Base-by-base conservation (phyloP, 2,329 filamentous ascomycete species). In the Endoconidiophora polonica region DNA sequence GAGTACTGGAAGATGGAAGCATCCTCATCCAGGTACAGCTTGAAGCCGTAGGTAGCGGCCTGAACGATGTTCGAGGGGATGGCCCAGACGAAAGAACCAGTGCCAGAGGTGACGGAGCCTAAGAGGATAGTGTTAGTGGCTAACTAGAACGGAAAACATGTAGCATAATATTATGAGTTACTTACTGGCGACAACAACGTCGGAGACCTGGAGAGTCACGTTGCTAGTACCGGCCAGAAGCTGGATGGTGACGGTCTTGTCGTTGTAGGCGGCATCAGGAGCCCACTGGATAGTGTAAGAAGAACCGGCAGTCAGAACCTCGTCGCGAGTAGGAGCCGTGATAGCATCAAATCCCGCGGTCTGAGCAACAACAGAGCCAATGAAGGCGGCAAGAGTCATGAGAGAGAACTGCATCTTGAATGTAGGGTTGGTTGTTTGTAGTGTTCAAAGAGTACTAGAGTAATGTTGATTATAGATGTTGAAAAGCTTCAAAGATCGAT, bases 1-100 rank as follows among this genome's bases (percentile, higher is more conserved):
- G 74, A 77, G 70, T 72, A 80, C 69, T 81, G 76, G 70, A 74
- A 76, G 59, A 69, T 63, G 9, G 46, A 55, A 20, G 65, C 49
- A 64, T 76, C 59, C 55, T 61, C 63, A 56, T 73, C 68, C 36
- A 70, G 66, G 55, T 61, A 61, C 63, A 81, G 66, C 64, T 68
- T 65, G 60, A 81, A 65, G 56, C 77, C 77, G 63, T 80, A 81
- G 58, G 69, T 68, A 48, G 64, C 65, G 39, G 66, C 59, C 52
- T 58, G 58, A 54, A 69, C 71, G 24, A 73, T 66, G 24, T 59
- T 55, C 53, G 65, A 58, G 59, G 65, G 66, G 47, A 79, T 67
- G 22, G 58, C 55, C 77, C 77, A 81, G 53, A 54, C 56, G 66
- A 65, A 79, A 16, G 58, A 56, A 49, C 67, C 68, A 36, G 57